phyloP scores from a whole-genome alignment of 345 rosid genomes.

The Eucalyptus dawsonii region DNA sequence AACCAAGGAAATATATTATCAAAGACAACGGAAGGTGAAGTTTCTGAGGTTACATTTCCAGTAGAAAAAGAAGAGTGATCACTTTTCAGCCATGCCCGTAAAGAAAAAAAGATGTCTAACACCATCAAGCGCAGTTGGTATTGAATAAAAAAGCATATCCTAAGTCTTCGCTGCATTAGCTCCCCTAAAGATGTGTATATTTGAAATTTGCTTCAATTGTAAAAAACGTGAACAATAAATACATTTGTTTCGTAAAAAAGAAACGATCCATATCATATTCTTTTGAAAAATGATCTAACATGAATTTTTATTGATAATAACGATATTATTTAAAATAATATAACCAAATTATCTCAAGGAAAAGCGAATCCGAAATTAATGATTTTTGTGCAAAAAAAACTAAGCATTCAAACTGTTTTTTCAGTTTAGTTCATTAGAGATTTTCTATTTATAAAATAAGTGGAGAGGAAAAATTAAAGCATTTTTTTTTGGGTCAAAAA shows the following conservation, averaged over 20 bases:
- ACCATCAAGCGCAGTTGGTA: not conserved
- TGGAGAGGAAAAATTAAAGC: not conserved
- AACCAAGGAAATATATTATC: not conserved
- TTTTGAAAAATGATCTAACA: no score
- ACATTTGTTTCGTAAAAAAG: accelerated
- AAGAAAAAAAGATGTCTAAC: not conserved
- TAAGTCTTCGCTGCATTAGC: no score
- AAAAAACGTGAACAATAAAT: accelerated
- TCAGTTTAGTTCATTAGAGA: not conserved
- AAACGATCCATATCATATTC: accelerated
- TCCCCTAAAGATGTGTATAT: no score
- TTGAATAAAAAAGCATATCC: no score
- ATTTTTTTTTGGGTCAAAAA: no score
- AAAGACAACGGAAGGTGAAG: not conserved
- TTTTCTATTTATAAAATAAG: not conserved
- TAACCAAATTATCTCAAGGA: no score
- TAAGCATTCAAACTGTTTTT: no score
- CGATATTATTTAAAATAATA: no score
- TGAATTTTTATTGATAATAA: no score
- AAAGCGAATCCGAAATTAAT: no score
- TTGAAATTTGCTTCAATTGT: accelerated
- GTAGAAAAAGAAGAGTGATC: not conserved
- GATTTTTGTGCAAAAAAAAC: no score
- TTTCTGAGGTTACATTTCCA: not conserved
- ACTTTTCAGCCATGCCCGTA: not conserved